These are phyloP conservation scores for Gonium pectorale DNA, from an alignment of 139 green algal genomes.

Conservation along the genomic window DNA sequence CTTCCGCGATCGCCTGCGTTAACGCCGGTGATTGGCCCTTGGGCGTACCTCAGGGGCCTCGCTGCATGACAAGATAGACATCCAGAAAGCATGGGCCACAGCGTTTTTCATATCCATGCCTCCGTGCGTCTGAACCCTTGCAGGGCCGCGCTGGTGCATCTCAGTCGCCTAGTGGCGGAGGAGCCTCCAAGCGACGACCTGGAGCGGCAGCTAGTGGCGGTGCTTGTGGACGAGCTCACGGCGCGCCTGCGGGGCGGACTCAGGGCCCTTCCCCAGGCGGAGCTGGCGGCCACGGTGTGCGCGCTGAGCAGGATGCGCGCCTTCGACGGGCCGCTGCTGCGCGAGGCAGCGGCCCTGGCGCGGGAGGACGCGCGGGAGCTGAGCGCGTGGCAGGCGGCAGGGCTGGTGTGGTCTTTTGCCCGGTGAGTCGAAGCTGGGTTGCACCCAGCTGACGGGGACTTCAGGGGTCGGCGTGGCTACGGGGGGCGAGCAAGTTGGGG, in stretches of 20 bases:
- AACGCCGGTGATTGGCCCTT: too few species aligned
- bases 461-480: too few species aligned
- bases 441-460: too few species aligned
- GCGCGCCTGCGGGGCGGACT: not conserved
- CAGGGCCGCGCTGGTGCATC: slow-evolving; percentile 15
- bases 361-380: not conserved
- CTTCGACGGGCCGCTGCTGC: slow-evolving; percentile 38
- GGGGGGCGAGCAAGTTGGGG: too few species aligned
- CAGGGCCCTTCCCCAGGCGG: not conserved
- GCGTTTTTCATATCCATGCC: too few species aligned
- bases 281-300: slow-evolving; percentile 20
- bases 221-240: not conserved
- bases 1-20: too few species aligned
- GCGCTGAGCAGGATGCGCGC: not conserved
- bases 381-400: not conserved
- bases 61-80: too few species aligned
- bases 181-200: not conserved
- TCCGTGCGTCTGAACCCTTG: not conserved
- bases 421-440: too few species aligned
- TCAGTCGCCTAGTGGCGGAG: slow-evolving; percentile 18
- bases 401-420: slow-evolving; percentile 20
- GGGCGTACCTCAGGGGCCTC: too few species aligned
- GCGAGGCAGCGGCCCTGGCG: slow-evolving; percentile 7
- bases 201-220: slow-evolving; percentile 18
- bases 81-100: too few species aligned